phyloP scores from a whole-genome alignment of 306 rosid genomes.

The Prunus fruticosa region DNA sequence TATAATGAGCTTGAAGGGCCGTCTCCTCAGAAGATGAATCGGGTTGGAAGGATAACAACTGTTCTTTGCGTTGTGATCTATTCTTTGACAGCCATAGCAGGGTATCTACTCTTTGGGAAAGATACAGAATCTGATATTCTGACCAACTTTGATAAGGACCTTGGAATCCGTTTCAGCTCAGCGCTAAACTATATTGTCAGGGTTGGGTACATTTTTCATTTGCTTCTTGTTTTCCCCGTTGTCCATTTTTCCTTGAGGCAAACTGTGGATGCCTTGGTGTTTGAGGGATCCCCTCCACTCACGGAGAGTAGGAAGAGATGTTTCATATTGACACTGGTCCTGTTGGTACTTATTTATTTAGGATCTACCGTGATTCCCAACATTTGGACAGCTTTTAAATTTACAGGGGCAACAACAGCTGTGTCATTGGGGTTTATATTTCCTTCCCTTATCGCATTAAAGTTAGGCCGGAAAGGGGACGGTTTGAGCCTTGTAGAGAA shows the following conservation, averaged over 20 bases:
- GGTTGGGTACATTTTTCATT: slow-evolving; percentile 87
- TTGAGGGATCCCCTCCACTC: slow-evolving; percentile 72
- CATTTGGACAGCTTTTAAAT: slow-evolving; percentile 94
- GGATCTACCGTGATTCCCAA: slow-evolving; percentile 93
- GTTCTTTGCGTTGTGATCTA: slow-evolving; percentile 72
- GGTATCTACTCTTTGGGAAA: slow-evolving; percentile 80
- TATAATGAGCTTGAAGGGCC: slow-evolving; percentile 80
- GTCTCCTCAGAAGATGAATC: slow-evolving; percentile 86
- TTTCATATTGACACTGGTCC: slow-evolving; percentile 59
- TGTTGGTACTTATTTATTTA: slow-evolving; percentile 71
- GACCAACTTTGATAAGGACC: slow-evolving; percentile 79
- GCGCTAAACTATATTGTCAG: slow-evolving; percentile 71
- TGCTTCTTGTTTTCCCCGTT: slow-evolving; percentile 92
- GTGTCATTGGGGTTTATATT: slow-evolving; percentile 89
- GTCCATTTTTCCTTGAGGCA: slow-evolving; percentile 86
- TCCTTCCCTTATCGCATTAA: slow-evolving; percentile 71
- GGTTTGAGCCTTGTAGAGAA: slow-evolving; percentile 48
- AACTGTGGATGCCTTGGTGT: slow-evolving; percentile 70
- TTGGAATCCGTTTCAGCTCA: slow-evolving; percentile 77
- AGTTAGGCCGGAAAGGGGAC: slow-evolving; percentile 45
- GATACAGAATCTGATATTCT: slow-evolving; percentile 83
- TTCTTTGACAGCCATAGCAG: slow-evolving; percentile 68
- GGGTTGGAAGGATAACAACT: slow-evolving; percentile 81
- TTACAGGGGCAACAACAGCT: slow-evolving; percentile 94
- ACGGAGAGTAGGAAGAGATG: slow-evolving; percentile 78